Base-by-base conservation (phyloP, 1,139 yeast genomes). In the Suhomyces chickasaworum region DNA sequence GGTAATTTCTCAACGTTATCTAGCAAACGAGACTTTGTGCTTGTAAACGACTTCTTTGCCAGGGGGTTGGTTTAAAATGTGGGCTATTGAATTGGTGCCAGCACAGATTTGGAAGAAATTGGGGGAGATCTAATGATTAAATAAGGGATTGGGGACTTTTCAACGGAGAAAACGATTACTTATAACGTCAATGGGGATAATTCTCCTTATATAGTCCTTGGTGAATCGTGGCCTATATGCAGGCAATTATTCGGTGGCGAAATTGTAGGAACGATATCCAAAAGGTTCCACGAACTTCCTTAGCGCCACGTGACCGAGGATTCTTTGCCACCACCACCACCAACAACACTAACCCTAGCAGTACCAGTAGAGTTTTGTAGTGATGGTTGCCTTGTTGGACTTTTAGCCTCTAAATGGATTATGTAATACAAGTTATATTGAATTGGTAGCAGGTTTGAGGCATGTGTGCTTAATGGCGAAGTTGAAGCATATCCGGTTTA, bases 171-270 rank as follows among this genome's bases (percentile, higher is more conserved):
- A 33, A 10, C 29, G 5, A 25, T 4, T 8, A 6, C 4, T 4
- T 7, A 20, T 8, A 10, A 21, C 22, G n/a, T 13, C 22, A 17
- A 17, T 12, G 35, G 35, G 35, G 13, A 12, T 8, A n/a, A 18
- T 22, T 35, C 31, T 37, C 39, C 40, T 40, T 46, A 42, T 46
- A 46, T 22, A 31, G 27, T 27, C 41, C 16, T 18, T 30, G 8
- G 25, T n/a, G 17, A 8, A 13, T 22, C 25, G 10, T 12, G 36
- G 40, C 25, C 34, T 40, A 37, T 39, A 22, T 47, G 50, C 50
- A 47, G 50, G 45, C 32, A 22, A 3, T 30, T 12, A 37, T 42
- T 34, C 42, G 47, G 47, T 44, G 47, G 49, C 47, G 49, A 43
- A 42, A 32, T 27, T 9, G 32, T 7, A 34, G 23, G 34, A 34